Evolutionary conservation across 2,329 filamentous ascomycete genomes (phyloP).

Genomic region (Phyllosticta citribraziliensis): DNA sequence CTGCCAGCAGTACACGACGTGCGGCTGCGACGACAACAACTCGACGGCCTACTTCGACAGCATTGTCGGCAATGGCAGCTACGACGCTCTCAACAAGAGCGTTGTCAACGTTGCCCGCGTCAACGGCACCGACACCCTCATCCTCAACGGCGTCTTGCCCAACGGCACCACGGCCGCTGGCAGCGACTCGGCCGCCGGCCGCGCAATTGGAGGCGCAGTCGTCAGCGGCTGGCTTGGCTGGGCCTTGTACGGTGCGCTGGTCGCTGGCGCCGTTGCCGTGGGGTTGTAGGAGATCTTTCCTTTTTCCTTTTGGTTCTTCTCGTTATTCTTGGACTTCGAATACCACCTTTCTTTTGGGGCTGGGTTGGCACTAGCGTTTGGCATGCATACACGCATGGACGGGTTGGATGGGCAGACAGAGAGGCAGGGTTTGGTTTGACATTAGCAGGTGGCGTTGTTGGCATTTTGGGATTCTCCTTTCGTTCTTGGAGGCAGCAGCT

Average conservation of each 20-base stretch:
- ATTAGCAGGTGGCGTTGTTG: too few relatives aligned
- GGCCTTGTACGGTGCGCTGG: background rate
- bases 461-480: too few relatives aligned
- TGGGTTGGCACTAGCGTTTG: too few relatives aligned
- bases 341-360: too few relatives aligned
- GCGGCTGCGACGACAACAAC: constrained; percentile 61
- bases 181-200: constrained; percentile 16
- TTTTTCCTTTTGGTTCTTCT: too few relatives aligned
- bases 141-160: constrained; percentile 67
- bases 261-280: background rate
- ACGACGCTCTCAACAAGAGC: constrained; percentile 48
- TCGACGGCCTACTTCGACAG: constrained; percentile 46
- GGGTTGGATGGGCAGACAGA: too few relatives aligned
- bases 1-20: constrained; percentile 48
- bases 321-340: too few relatives aligned
- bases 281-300: background rate
- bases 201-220: background rate
- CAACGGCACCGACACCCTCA: constrained; percentile 53
- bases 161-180: constrained; percentile 42
- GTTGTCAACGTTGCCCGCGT: constrained; percentile 53
- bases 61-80: constrained; percentile 48
- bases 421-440: too few relatives aligned
- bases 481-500: too few relatives aligned
- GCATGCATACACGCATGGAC: too few relatives aligned
- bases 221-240: background rate